Evolutionary conservation across 768 basidiomycete genomes (phyloP), one percentile per base, ranked within the genome.

Genomic region (Boletus pseudopeckii): DNA sequence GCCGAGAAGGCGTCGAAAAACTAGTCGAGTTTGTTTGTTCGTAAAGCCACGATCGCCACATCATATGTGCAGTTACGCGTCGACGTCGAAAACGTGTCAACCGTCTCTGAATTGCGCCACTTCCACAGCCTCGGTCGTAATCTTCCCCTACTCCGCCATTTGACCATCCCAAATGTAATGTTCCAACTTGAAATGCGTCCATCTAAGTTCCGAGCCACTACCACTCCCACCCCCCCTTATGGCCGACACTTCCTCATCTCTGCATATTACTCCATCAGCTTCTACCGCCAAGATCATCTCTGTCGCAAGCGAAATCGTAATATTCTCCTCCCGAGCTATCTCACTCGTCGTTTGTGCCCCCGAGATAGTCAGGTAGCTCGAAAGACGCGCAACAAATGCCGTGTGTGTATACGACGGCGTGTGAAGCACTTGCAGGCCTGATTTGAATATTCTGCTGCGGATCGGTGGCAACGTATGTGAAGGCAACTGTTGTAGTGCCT

Each of bases 241-340:
- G 44, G 62, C 66, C 50, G 70, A 70, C 8, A 49, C 11, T 28
- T 56, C 80, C 54, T 92, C 91, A 68, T 97, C 95, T 62, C 92
- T 77, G 59, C 86, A 86, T 13, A 96, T 72, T 51, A 78, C 78
- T 0, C 86, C 89, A 36, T 81, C 83, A 17, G 67, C 69, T 75
- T 96, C 94, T 3, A 88, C 82, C 51, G 80, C 83, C 41, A 77
- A 75, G 26, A 97, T 72, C 85, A 98, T 84, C 67, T 96, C 92
- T 50, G 75, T 76, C 7, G 84, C 80, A 50, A 98, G 76, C 11
- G 83, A 85, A 15, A 92, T 79, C 2, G 88, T 81, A 20, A 98
- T 72, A 1, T 72, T 74, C 64, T 97, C 93, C 45, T 81, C 78
- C 32, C 75, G 68, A 0, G 92, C 88, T 20, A 98, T 75, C 48